Evolutionary conservation across 345 rosid genomes (phyloP).

Genomic region (Citrus medica): DNA sequence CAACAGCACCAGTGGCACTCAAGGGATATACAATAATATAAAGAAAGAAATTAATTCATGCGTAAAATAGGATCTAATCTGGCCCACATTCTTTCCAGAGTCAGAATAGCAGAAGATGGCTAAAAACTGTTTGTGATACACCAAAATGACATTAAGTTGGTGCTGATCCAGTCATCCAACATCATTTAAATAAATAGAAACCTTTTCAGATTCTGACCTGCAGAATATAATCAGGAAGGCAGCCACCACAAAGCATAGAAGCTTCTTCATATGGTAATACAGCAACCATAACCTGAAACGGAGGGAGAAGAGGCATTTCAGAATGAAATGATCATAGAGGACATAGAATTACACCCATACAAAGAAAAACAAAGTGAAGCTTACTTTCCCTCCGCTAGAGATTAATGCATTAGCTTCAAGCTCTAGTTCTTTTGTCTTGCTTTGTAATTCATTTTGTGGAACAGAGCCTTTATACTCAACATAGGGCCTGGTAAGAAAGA

Average conservation of each 20-base stretch:
- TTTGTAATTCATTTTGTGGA: constrained; percentile 51
- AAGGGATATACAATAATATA: not conserved
- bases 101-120: not conserved
- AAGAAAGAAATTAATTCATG: not conserved
- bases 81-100: not conserved
- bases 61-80: not conserved
- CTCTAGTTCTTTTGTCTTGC: constrained; percentile 59
- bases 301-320: not conserved
- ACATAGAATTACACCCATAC: not conserved
- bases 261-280: constrained; percentile 68
- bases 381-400: constrained; percentile 65
- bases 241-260: constrained; percentile 64
- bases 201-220: constrained; percentile 38
- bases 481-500: constrained; percentile 52
- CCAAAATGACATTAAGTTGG: not conserved
- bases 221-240: constrained; percentile 76
- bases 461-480: constrained; percentile 75
- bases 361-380: constrained; percentile 1
- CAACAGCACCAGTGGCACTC: not conserved
- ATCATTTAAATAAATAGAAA: not conserved
- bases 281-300: constrained; percentile 50
- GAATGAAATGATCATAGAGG: not conserved
- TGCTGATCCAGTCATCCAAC: not conserved
- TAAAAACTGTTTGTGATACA: not conserved
- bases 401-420: constrained; percentile 61